Percentiles rank a stretch among this genome's conserved stretches.
Conservation (phyloP, 31 red algal genomes). For the Porphyra umbilicalis region DNA sequence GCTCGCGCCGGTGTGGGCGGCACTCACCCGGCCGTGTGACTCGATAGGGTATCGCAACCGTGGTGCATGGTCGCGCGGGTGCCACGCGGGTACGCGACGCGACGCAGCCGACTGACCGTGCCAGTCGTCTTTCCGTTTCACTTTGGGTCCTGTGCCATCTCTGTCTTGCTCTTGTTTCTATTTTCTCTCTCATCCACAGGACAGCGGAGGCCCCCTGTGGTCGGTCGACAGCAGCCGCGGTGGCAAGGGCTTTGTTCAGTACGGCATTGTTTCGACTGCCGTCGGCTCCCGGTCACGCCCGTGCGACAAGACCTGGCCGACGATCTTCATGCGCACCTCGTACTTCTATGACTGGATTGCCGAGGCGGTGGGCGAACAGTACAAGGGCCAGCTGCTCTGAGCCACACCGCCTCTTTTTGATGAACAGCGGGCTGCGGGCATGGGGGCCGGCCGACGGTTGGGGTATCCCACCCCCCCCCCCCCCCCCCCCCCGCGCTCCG, state of each 20-base stretch:
- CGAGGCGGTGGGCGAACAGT: neutral
- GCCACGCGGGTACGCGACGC: no score
- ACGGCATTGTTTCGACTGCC: neutral
- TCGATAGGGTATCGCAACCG: no score
- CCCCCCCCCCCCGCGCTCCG: no score
- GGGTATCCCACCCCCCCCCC: no score
- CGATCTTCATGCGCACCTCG: neutral
- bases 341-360: neutral
- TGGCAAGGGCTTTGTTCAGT: neutral
- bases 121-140: neutral
- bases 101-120: no score
- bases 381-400: neutral
- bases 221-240: neutral
- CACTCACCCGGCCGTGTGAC: no score
- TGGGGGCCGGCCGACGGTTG: neutral
- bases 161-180: neutral
- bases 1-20: no score
- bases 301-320: neutral
- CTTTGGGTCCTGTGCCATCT: no score
- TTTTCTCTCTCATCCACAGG: neutral
- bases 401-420: neutral
- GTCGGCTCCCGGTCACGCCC: neutral
- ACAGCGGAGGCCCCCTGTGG: neutral
- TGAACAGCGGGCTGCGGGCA: neutral
- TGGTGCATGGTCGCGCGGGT: no score